Evolutionary conservation across 768 basidiomycete genomes (phyloP).

Genomic region (Kwoniella sp.): DNA sequence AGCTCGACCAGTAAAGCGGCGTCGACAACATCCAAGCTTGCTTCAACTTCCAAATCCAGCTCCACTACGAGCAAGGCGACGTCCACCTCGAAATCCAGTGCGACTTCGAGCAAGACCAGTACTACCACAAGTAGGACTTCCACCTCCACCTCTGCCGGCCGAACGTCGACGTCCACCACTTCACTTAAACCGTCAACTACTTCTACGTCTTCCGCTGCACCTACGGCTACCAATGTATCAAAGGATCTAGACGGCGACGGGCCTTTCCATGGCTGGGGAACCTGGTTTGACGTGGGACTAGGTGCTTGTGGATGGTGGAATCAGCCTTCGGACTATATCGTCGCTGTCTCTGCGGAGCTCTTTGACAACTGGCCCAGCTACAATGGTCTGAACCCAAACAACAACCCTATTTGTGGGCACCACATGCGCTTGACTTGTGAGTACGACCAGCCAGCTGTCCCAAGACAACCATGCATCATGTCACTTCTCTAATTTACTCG

Average conservation of each 20-base stretch:
- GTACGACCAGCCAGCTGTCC: too few relatives aligned
- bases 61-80: not conserved
- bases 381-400: constrained; percentile 45
- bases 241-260: constrained; percentile 39
- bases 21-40: not conserved
- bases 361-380: constrained; percentile 48
- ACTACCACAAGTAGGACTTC: not conserved
- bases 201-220: not conserved
- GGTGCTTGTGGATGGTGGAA: constrained; percentile 45
- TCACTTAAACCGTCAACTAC: constrained; percentile 11
- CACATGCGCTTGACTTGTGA: constrained; percentile 42
- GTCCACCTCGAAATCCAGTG: constrained; percentile 7
- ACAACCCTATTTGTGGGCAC: constrained; percentile 45
- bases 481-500: not conserved
- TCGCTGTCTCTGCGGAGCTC: constrained; percentile 39
- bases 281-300: constrained; percentile 40
- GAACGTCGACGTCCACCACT: constrained; percentile 2
- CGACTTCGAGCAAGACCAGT: constrained; percentile 4
- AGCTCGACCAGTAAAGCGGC: constrained; percentile 5
- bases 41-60: not conserved
- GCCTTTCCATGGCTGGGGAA: constrained; percentile 49
- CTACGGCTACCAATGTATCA: constrained; percentile 13
- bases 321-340: constrained; percentile 36
- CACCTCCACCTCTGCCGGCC: not conserved
- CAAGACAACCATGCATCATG: not conserved